phyloP scores from a whole-genome alignment of 371 early-diverging fungal species.

The Mortierella sp. region DNA sequence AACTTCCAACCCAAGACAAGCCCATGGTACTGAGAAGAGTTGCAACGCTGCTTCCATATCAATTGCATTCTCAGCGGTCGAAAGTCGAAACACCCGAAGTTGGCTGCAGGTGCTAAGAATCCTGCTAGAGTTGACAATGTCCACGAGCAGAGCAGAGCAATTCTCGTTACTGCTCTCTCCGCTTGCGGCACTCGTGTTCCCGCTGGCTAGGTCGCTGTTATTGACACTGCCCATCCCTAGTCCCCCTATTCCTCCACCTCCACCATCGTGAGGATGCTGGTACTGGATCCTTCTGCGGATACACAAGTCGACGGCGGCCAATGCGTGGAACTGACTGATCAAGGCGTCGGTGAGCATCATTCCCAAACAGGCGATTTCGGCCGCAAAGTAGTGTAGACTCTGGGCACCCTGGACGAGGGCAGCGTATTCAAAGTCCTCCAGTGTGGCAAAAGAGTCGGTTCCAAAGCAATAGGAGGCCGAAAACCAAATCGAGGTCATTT shows the following conservation, averaged over 20 bases:
- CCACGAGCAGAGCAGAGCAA: neutral
- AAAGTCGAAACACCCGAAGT: conserved; percentile 27
- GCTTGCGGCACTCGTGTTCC: neutral
- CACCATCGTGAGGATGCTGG: conserved; percentile 18
- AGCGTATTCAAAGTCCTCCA: conserved; percentile 27
- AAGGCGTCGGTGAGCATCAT: conserved; percentile 19
- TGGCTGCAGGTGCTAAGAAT: conserved; percentile 24
- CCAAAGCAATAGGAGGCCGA: conserved; percentile 25
- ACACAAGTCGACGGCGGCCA: conserved; percentile 25
- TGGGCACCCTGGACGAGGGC: conserved; percentile 21
- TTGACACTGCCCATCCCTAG: neutral
- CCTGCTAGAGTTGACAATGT: conserved; percentile 18
- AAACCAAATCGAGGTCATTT: conserved; percentile 19
- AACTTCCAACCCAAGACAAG: conserved; percentile 31
- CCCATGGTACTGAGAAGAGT: conserved; percentile 26
- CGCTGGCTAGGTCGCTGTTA: too few relatives aligned
- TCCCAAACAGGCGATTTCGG: conserved; percentile 13
- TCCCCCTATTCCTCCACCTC: conserved; percentile 5
- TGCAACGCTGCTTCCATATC: conserved; percentile 10
- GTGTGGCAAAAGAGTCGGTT: conserved; percentile 7
- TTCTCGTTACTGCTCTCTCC: neutral
- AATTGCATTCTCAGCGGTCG: conserved; percentile 17
- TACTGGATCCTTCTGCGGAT: conserved; percentile 18
- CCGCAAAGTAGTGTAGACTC: conserved; percentile 11
- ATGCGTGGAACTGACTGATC: conserved; percentile 21